Evolutionary conservation across 176 grass and related monocot genomes (phyloP), one percentile per base, ranked within the genome.

Genomic region (Tillandsia leiboldiana): DNA sequence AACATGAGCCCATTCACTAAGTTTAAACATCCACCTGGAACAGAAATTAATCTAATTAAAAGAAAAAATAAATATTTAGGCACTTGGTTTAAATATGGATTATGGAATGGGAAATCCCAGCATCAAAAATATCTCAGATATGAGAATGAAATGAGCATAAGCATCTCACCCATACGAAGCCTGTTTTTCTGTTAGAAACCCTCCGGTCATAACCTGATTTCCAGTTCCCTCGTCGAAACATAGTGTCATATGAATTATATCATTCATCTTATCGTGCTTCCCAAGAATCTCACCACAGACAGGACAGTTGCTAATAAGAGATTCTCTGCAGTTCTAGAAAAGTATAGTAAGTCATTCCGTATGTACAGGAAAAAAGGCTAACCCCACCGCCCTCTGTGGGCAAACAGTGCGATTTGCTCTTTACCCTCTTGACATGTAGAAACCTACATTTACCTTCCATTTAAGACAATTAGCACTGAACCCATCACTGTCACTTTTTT

Each of bases 161-260:
- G 51, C 59, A 42, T 51, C 75, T 81, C 83, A 99, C 94, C 94
- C 94, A 78, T 93, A 90, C 14, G 94, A 90, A 70, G 94, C 89
- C 70, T 99, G 82, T 63, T 93, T 99, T 72, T 93, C 94, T 20
- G 89, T 99, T 75, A 99, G 75, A 70, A 99, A 99, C 69, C 94
- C 94, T 59, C 94, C 94, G 51, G 89, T 93, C 94, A 99, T 93
- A 64, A 87, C 80, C 67, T 93, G 94, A 84, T 90, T 93, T 70
- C 89, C 94, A 73, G 89, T 99, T 70, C 94, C 94, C 81, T 99
- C 94, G 68, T 99, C 94, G 61, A 99, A 99, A 77, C 94, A 99
- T 76, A 99, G 82, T 63, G 79, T 93, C 89, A 99, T 93, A 78
- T 99, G 94, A 73, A 99, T 90, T 77, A 99, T 88, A 73, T 99